Evolutionary conservation across 768 basidiomycete species (phyloP).

Genomic region (Fistulinella prunicolor): DNA sequence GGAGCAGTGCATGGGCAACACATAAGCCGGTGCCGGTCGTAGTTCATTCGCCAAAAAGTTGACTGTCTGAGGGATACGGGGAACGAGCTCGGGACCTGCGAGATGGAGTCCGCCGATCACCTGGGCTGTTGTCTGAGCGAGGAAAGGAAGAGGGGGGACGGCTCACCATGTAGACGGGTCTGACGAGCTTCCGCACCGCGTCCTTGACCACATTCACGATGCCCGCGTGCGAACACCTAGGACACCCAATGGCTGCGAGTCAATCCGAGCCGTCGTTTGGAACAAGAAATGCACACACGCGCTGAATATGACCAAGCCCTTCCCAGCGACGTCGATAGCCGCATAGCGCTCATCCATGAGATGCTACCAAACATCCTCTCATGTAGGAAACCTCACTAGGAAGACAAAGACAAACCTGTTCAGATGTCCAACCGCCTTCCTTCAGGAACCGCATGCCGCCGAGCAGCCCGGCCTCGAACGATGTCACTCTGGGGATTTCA

Average conservation of each 20-base stretch:
- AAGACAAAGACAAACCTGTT: constrained; percentile 42
- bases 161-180: constrained; percentile 74
- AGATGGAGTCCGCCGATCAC: constrained; percentile 82
- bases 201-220: constrained; percentile 81
- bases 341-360: constrained; percentile 85
- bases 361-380: constrained; percentile 42
- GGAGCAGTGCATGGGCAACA: constrained; percentile 84
- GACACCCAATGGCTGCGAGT: neutral
- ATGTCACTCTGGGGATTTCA: constrained; percentile 68
- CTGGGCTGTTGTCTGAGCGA: constrained; percentile 34
- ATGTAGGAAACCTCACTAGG: no score
- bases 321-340: constrained; percentile 73
- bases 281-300: constrained; percentile 50
- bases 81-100: constrained; percentile 61
- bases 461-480: constrained; percentile 65
- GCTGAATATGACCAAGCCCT: constrained; percentile 80
- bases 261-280: neutral
- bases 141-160: neutral
- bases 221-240: constrained; percentile 73
- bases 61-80: constrained; percentile 67
- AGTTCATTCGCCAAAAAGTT: constrained; percentile 63
- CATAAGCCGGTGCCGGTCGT: constrained; percentile 59
- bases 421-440: constrained; percentile 45
- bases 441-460: constrained; percentile 64
- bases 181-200: constrained; percentile 55